These are phyloP conservation scores for Penicillium hesseltinei DNA, from an alignment of 2,329 filamentous ascomycete genomes.

Conservation along the genomic window DNA sequence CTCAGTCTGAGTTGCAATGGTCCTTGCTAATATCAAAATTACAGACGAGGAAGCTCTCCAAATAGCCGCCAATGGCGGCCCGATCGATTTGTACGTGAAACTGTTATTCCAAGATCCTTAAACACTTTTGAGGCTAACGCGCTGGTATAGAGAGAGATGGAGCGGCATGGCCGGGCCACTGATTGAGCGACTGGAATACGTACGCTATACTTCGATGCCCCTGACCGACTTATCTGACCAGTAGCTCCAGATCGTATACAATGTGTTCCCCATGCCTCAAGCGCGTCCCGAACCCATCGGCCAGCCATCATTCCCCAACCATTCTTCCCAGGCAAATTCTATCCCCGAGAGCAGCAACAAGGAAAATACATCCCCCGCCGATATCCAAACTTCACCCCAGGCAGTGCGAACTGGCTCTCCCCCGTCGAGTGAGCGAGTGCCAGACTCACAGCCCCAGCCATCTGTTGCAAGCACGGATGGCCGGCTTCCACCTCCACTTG, in stretches of 20 bases:
- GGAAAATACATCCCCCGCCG: constrained; percentile 35
- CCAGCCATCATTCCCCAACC: constrained; percentile 25
- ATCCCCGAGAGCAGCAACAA: constrained; percentile 38
- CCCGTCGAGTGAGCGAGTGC: constrained; percentile 41
- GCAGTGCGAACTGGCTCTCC: constrained; percentile 35
- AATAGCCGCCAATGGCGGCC: constrained; percentile 57
- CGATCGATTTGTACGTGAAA: constrained; percentile 55
- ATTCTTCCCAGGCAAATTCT: constrained; percentile 27
- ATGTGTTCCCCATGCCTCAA: constrained; percentile 71
- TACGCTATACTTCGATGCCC: constrained; percentile 30
- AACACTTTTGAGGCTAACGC: constrained; percentile 32
- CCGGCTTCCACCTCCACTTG: constrained; percentile 62
- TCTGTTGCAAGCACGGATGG: constrained; percentile 48
- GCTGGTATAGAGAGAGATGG: constrained; percentile 62
- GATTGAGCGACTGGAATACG: constrained; percentile 66
- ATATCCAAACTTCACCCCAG: constrained; percentile 38
- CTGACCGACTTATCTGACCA: constrained; percentile 6
- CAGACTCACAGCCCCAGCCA: constrained; percentile 44
- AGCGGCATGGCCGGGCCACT: constrained; percentile 64
- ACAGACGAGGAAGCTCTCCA: constrained; percentile 55
- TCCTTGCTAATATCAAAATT: constrained; percentile 6
- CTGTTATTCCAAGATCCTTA: constrained; percentile 1
- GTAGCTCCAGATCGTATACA: constrained; percentile 64
- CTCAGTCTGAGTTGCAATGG: neutral
- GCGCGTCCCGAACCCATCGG: constrained; percentile 40